phyloP scores from a whole-genome alignment of 1,284 basidiomycete genomes.

The Heterobasidion annosum region DNA sequence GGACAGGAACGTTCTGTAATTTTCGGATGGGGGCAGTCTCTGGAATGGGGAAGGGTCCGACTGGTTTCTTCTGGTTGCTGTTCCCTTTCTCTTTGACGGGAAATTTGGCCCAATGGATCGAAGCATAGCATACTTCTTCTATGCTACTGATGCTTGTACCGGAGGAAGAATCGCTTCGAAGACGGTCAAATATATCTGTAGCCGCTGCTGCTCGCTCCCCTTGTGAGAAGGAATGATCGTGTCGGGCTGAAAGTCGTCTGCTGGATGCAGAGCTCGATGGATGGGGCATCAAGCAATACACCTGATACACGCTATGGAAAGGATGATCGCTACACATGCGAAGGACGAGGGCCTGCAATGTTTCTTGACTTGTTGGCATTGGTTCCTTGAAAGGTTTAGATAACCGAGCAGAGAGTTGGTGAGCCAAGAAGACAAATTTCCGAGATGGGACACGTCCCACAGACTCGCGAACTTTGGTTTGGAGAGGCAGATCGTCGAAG shows the following conservation, averaged over 20 bases:
- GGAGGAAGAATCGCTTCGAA: constrained; percentile 34
- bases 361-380: constrained; percentile 44
- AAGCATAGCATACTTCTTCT: constrained; percentile 64
- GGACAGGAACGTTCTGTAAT: constrained; percentile 56
- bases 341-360: constrained; percentile 57
- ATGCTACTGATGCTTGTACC: constrained; percentile 46
- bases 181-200: constrained; percentile 51
- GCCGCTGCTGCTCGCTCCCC: constrained; percentile 56
- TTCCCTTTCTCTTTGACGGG: constrained; percentile 28
- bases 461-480: constrained; percentile 38
- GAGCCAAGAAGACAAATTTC: constrained; percentile 86
- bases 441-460: constrained; percentile 70
- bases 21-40: constrained; percentile 32
- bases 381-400: constrained; percentile 30
- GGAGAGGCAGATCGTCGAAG: constrained; percentile 51
- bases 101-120: constrained; percentile 74
- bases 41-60: constrained; percentile 27
- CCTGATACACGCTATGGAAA: constrained; percentile 88
- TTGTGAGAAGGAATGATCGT: constrained; percentile 7
- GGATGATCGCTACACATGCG: constrained; percentile 88
- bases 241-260: constrained; percentile 8
- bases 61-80: constrained; percentile 12
- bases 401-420: constrained; percentile 88
- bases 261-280: neutral
- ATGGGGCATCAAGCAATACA: constrained; percentile 64